These are phyloP conservation scores for Alternaria longipes DNA, from an alignment of 2,329 filamentous ascomycete species.

Conservation along the genomic window DNA sequence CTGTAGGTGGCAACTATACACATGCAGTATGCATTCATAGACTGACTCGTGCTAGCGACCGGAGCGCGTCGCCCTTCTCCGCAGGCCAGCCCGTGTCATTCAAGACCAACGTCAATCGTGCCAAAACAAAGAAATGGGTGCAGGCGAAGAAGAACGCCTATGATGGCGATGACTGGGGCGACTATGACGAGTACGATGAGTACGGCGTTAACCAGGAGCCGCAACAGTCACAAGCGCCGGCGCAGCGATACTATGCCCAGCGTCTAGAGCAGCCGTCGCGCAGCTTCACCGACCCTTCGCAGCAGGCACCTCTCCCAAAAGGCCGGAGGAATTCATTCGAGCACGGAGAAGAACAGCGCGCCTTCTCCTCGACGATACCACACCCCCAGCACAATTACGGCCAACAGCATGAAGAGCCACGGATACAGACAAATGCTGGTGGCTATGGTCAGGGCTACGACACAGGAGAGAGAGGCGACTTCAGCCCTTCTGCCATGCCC, in stretches of 20 bases:
- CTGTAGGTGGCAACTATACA: constrained; percentile 41
- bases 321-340: constrained; percentile 63
- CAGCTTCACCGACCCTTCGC: constrained; percentile 55
- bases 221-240: constrained; percentile 50
- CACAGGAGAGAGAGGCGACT: constrained; percentile 57
- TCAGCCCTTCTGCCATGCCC: constrained; percentile 62
- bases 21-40: neutral
- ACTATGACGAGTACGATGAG: constrained; percentile 65
- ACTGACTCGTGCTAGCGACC: constrained; percentile 39
- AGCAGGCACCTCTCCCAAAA: constrained; percentile 35
- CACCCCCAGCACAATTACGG: constrained; percentile 30
- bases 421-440: constrained; percentile 38
- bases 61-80: constrained; percentile 37
- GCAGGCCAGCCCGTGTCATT: constrained; percentile 65
- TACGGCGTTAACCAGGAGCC: constrained; percentile 61
- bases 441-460: constrained; percentile 45
- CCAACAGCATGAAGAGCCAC: constrained; percentile 18
- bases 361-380: constrained; percentile 55
- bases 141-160: constrained; percentile 87
- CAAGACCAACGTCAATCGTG: constrained; percentile 85
- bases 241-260: constrained; percentile 56
- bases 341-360: constrained; percentile 61
- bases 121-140: constrained; percentile 94
- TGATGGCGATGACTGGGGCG: constrained; percentile 93
- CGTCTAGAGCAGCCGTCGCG: constrained; percentile 37